Conservation (phyloP, 2,329 filamentous ascomycete species). For the Talaromyces piceae region DNA sequence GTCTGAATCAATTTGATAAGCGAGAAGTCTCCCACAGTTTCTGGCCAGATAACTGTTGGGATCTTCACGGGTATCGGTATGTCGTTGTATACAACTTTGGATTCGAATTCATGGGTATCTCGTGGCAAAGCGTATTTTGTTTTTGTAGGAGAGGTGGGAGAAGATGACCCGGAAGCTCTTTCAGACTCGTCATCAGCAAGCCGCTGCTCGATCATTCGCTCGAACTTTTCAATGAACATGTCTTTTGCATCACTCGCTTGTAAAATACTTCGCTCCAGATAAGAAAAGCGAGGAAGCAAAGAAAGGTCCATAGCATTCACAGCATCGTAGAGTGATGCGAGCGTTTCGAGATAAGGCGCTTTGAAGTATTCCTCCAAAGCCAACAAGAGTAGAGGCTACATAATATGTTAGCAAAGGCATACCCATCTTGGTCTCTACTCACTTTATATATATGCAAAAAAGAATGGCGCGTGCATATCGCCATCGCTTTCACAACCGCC, state of each 20-base stretch:
- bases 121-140: constrained; percentile 71
- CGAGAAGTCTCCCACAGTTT: constrained; percentile 96
- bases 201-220: constrained; percentile 81
- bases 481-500: constrained; percentile 95
- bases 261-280: constrained; percentile 76
- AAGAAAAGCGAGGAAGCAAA: constrained; percentile 76
- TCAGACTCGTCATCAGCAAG: constrained; percentile 54
- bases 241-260: constrained; percentile 91
- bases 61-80: constrained; percentile 97
- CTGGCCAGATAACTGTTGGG: constrained; percentile 83
- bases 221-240: constrained; percentile 95
- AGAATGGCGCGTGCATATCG: constrained; percentile 93
- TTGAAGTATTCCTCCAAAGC: constrained; percentile 97
- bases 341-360: constrained; percentile 75
- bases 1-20: constrained; percentile 95
- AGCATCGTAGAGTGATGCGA: constrained; percentile 80
- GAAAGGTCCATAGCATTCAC: constrained; percentile 97
- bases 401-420: constrained; percentile 11
- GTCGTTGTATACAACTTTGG: constrained; percentile 88
- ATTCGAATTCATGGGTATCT: constrained; percentile 97
- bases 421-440: constrained; percentile 19
- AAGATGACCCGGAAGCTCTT: constrained; percentile 20
- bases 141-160: constrained; percentile 44
- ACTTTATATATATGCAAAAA: constrained; percentile 99
- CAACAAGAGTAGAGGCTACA: constrained; percentile 73